phyloP scores from a whole-genome alignment of 352 stramenopile species.

The Thraustochytrium striatum region DNA sequence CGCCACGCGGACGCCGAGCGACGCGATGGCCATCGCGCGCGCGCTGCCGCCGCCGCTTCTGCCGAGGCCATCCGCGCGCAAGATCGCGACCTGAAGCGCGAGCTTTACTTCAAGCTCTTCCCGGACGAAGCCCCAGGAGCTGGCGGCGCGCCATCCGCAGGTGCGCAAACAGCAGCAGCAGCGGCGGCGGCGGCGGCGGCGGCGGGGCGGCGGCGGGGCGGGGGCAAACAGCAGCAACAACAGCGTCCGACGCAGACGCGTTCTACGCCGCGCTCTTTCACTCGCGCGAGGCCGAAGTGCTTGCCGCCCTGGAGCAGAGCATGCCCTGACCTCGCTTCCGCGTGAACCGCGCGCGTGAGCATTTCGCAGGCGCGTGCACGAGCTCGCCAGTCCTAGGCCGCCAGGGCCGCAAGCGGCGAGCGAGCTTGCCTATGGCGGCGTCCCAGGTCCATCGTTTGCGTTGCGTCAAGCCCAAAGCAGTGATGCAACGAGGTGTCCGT shows the following conservation, averaged over 20 bases:
- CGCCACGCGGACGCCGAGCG: not conserved
- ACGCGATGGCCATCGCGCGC: not conserved
- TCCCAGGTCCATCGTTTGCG: too few species aligned
- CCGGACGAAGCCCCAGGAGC: not conserved
- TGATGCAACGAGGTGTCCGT: too few species aligned
- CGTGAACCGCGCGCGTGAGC: too few species aligned
- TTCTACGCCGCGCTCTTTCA: not conserved
- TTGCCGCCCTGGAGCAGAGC: not conserved
- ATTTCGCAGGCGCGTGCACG: too few species aligned
- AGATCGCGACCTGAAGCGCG: conserved; percentile 3
- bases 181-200: not conserved
- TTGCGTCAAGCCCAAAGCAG: too few species aligned
- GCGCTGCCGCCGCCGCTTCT: not conserved
- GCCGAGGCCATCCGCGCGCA: not conserved
- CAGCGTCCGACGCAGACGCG: not conserved
- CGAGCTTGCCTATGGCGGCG: too few species aligned
- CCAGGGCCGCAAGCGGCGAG: too few species aligned
- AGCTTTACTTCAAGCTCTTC: not conserved
- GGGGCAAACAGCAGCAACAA: not conserved
- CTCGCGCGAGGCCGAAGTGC: not conserved
- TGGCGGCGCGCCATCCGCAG: too few species aligned
- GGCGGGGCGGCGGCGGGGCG: not conserved
- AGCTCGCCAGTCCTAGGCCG: too few species aligned
- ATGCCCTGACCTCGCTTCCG: too few species aligned
- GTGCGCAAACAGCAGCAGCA: not conserved